Evolutionary conservation across 805 yeast species (phyloP).

Genomic region (Nakazawaea anatomiae): DNA sequence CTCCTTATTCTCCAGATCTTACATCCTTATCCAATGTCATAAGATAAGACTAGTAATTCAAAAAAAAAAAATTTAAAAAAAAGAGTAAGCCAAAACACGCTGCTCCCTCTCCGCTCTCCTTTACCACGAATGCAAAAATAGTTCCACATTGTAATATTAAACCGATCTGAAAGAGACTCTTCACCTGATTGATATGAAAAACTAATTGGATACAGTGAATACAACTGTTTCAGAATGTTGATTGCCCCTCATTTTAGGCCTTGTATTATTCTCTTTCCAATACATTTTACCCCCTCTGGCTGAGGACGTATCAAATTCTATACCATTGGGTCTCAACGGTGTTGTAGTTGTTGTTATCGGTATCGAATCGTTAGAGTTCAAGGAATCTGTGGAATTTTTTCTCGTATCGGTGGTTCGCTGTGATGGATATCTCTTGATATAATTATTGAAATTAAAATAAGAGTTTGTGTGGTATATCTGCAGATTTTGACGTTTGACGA

Average conservation of each 20-base stretch:
- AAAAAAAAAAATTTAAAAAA: too few relatives aligned
- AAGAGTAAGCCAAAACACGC: too few relatives aligned
- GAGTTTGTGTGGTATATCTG: slow-evolving; percentile 2
- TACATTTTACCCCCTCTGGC: background rate
- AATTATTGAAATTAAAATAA: slow-evolving; percentile 8
- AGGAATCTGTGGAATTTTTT: slow-evolving; percentile 3
- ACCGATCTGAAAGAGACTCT: too few relatives aligned
- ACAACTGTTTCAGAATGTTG: background rate
- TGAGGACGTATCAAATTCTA: background rate
- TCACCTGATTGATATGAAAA: background rate
- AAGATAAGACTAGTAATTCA: too few relatives aligned
- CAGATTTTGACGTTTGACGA: background rate
- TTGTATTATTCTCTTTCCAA: background rate
- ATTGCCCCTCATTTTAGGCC: background rate
- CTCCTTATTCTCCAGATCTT: too few relatives aligned
- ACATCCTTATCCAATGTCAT: too few relatives aligned
- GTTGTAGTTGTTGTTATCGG: background rate
- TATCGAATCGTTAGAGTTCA: slow-evolving; percentile 8
- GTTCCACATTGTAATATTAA: too few relatives aligned
- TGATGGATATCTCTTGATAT: background rate
- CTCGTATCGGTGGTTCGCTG: background rate
- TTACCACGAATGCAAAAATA: too few relatives aligned
- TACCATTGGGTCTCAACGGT: background rate
- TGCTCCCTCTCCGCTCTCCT: too few relatives aligned
- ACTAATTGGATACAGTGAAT: background rate